Percentiles rank a stretch among this genome's conserved stretches.
Evolutionary conservation across 768 basidiomycete genomes (phyloP).

Genomic region (Mycena galericulata): DNA sequence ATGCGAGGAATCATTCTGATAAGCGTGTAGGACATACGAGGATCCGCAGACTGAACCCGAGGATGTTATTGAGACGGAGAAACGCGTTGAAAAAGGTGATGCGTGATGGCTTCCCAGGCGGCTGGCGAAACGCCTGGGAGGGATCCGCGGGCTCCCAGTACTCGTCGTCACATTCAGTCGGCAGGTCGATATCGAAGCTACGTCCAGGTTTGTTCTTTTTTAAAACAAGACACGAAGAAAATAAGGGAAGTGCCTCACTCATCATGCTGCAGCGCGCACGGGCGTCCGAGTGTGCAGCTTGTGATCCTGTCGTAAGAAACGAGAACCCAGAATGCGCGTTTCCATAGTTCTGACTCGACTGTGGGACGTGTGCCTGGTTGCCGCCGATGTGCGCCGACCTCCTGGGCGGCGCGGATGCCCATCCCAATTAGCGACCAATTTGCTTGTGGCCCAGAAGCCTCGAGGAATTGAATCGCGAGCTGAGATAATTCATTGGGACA

Average conservation of each 20-base stretch:
- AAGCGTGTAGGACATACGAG: conserved; percentile 51
- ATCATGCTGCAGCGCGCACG: conserved; percentile 78
- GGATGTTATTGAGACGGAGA: conserved; percentile 49
- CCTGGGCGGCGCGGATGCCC: conserved; percentile 49
- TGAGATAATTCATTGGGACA: too few species aligned
- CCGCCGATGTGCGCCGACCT: conserved; percentile 76
- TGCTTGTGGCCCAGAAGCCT: conserved; percentile 68
- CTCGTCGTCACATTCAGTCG: conserved; percentile 44
- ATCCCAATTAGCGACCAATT: conserved; percentile 77
- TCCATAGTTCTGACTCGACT: conserved; percentile 79
- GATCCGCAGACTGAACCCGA: conserved; percentile 61
- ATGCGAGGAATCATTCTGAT: too few species aligned
- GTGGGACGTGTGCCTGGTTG: conserved; percentile 46
- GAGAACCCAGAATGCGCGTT: conserved; percentile 70
- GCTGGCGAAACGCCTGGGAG: conserved; percentile 58
- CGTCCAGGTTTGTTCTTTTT: background rate
- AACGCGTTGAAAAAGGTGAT: conserved; percentile 56
- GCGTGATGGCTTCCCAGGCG: conserved; percentile 51
- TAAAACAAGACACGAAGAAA: too few species aligned
- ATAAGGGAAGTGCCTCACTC: conserved; percentile 59
- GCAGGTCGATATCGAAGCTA: conserved; percentile 63
- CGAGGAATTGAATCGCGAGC: conserved; percentile 65
- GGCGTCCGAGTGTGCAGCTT: conserved; percentile 70
- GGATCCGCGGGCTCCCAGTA: conserved; percentile 22
- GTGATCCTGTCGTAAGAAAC: conserved; percentile 55